Conservation (phyloP, 331 rosid genomes). For the Quercus phellos region DNA sequence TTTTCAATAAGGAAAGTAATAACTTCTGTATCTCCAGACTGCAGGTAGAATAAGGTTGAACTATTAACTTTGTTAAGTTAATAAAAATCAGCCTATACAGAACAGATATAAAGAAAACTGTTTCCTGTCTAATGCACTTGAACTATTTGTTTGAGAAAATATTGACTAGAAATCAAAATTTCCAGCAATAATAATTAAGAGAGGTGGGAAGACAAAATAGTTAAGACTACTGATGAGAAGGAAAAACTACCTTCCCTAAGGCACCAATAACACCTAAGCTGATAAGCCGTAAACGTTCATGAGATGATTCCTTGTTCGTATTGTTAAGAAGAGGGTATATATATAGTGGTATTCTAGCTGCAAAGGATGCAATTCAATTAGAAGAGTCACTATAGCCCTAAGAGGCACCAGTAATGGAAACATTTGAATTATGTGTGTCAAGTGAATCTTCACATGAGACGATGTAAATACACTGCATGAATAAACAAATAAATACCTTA, state of each 20-base stretch:
- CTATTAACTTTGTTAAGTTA: background rate
- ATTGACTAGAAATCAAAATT: background rate
- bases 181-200: background rate
- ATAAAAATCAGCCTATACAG: background rate
- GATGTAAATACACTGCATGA: background rate
- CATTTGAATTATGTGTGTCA: background rate
- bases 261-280: conserved; percentile 42
- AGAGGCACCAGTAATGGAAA: background rate
- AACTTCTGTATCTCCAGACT: conserved; percentile 21
- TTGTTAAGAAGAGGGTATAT: conserved; percentile 34
- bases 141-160: background rate
- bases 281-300: conserved; percentile 31
- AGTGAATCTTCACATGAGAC: background rate
- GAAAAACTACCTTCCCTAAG: conserved; percentile 31
- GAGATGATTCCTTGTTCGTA: conserved; percentile 13
- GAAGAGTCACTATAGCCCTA: background rate
- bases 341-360: conserved; percentile 36
- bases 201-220: background rate
- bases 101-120: background rate
- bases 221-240: conserved; percentile 1
- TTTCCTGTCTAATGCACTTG: background rate
- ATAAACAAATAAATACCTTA: background rate
- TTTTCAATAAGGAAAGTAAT: conserved; percentile 22
- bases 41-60: background rate
- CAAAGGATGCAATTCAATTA: background rate